Evolutionary conservation across 2,329 filamentous ascomycete genomes (phyloP), one percentile per base, ranked within the genome.

Genomic region (Pseudogymnoascus verrucosus): DNA sequence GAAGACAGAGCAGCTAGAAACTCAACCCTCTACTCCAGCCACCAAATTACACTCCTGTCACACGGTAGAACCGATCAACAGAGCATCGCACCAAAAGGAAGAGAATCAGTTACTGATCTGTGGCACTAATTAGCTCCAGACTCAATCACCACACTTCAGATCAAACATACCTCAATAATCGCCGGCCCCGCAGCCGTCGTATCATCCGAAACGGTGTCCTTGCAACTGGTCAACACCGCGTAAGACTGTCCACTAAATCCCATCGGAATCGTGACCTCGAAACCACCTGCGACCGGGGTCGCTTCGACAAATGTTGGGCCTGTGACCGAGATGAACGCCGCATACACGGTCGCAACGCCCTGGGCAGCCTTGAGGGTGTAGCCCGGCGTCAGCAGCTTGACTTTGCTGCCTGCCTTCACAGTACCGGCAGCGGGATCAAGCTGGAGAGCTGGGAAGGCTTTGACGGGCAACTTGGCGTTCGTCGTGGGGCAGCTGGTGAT

Each of bases 391-490:
- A 73, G 67, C 6, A 72, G 62, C 16, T 66, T 69, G 37, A 73
- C 67, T 11, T 64, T 67, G 37, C 65, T 65, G 26, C 65, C 67
- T 31, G 64, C 64, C 62, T 67, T 65, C 63, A 68, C 70, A 4
- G 71, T 68, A 6, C 67, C 68, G 3, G 59, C 34, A 3, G 67
- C 70, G 1, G 69, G 66, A 2, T 68, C 69, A 14, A 74, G 66
- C 16, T 71, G 67, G 3, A 87, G 73, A 11, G 72, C 67, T 2
- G 85, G 84, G 76, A 87, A 87, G 0, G 84, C 80, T 74, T 82
- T 84, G 71, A 89, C 80, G 1, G 84, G 83, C 2, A 88, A 77
- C 2, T 74, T 65, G 0, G 79, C 75, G 71, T 85, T 85, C 65
- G 72, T 75, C 7, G 75, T 65, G 0, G 85, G 83, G 74, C 84